These are phyloP conservation scores for Evernia prunastri DNA, from an alignment of 495 filamentous ascomycete species.

Conservation along the genomic window DNA sequence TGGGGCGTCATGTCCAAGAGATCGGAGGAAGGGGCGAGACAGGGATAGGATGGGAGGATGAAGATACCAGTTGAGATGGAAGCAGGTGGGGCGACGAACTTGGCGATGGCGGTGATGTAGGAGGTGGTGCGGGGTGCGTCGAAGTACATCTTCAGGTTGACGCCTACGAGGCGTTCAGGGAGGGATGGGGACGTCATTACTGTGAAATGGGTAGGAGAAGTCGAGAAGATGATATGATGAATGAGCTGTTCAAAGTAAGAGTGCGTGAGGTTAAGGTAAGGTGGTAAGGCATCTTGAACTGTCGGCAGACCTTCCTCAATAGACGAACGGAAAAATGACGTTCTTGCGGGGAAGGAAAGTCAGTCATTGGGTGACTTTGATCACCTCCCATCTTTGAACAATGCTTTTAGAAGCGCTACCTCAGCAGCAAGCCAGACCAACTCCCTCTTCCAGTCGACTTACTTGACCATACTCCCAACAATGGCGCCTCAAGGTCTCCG, in stretches of 20 bases:
- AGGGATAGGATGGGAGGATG: constrained; percentile 71
- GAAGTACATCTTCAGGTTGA: constrained; percentile 84
- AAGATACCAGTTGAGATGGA: constrained; percentile 59
- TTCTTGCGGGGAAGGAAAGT: neutral
- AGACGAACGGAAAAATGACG: neutral
- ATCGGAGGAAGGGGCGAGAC: constrained; percentile 49
- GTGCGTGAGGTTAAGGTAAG: neutral
- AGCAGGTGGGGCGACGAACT: constrained; percentile 27
- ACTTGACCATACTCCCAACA: neutral
- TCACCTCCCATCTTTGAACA: neutral
- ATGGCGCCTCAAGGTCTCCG: constrained; percentile 35
- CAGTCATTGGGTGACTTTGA: neutral
- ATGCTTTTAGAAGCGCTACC: neutral
- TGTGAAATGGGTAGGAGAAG: neutral
- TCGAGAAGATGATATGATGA: neutral
- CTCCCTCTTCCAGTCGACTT: neutral
- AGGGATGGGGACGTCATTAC: constrained; percentile 30
- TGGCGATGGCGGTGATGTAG: constrained; percentile 54
- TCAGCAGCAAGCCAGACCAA: neutral
- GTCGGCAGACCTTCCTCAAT: neutral
- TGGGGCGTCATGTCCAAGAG: constrained; percentile 39
- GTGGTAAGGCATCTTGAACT: too few species aligned
- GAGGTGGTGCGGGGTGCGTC: constrained; percentile 53
- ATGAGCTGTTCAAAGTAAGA: neutral
- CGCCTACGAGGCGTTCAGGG: constrained; percentile 63